Percentiles rank a stretch among this genome's conserved stretches.
Evolutionary conservation across 1,139 yeast species (phyloP).

Genomic region (Blastobotrys elegans): DNA sequence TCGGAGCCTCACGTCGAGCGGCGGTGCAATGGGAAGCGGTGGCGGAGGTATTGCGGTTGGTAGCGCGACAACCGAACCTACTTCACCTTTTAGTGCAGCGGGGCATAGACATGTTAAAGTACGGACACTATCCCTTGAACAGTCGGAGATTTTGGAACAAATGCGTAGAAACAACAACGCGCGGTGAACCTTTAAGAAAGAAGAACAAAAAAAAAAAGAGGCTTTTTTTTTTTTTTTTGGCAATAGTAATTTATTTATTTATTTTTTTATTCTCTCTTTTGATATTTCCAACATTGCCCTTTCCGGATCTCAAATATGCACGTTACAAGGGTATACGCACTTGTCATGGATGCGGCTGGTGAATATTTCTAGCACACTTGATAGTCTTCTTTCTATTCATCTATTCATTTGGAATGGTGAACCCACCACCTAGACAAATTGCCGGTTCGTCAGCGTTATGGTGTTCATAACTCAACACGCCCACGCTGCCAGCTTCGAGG

Average conservation of each 20-base stretch:
- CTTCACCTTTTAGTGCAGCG: slow-evolving; percentile 22
- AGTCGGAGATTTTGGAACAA: slow-evolving; percentile 44
- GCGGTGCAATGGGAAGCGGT: slow-evolving; percentile 1
- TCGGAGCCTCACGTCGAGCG: slow-evolving; percentile 20
- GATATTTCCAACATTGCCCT: no score
- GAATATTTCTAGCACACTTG: no score
- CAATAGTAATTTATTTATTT: neutral
- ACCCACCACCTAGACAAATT: slow-evolving; percentile 61
- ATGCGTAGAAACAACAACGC: slow-evolving; percentile 23
- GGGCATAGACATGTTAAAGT: slow-evolving; percentile 18
- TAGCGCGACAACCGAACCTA: slow-evolving; percentile 17
- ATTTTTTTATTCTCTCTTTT: neutral
- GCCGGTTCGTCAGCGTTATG: slow-evolving; percentile 84
- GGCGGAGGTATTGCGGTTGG: slow-evolving; percentile 19
- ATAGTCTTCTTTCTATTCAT: neutral
- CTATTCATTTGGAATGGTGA: slow-evolving; percentile 25
- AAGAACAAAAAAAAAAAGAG: no score
- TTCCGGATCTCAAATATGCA: no score
- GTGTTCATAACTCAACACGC: slow-evolving; percentile 87
- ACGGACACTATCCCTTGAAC: slow-evolving; percentile 46
- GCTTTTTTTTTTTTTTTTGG: neutral
- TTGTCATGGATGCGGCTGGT: no score
- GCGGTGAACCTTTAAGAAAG: neutral
- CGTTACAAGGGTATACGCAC: no score
- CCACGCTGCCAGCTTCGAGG: slow-evolving; percentile 93